phyloP scores from a whole-genome alignment of 208 protist genomes.

The Tritrichomonas foetus region DNA sequence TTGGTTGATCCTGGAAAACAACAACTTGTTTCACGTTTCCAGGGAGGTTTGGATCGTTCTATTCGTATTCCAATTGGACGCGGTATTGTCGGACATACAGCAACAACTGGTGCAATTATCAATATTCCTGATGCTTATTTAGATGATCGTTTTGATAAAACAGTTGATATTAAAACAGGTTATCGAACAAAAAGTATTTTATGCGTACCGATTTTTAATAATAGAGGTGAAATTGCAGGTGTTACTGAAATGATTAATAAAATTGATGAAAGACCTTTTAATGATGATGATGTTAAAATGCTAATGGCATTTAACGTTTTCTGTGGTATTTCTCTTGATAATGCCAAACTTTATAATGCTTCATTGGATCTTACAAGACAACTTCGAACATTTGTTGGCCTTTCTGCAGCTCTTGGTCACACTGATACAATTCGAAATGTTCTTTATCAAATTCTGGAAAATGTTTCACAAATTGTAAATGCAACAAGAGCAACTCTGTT shows the following conservation, averaged over 20 bases:
- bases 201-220: slow-evolving; percentile 11
- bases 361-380: neutral
- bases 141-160: neutral
- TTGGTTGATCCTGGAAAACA: neutral
- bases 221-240: slow-evolving; percentile 35
- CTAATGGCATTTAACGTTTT: slow-evolving; percentile 33
- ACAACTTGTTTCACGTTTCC: neutral
- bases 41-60: neutral
- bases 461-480: neutral
- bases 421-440: neutral
- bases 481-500: neutral
- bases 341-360: neutral
- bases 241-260: slow-evolving; percentile 40
- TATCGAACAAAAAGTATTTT: slow-evolving; percentile 20
- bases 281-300: slow-evolving; percentile 17
- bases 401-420: neutral
- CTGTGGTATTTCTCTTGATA: slow-evolving; percentile 30
- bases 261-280: neutral
- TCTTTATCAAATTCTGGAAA: neutral
- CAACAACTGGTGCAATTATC: neutral
- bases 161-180: slow-evolving; percentile 11
- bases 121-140: slow-evolving; percentile 1
- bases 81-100: slow-evolving; percentile 37
- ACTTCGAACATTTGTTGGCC: neutral
- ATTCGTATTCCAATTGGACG: neutral